A percentile compares a stretch with the other conserved stretches of the same genome.
phyloP scores from a whole-genome alignment of 306 rosid species.

The Trifolium pratense region DNA sequence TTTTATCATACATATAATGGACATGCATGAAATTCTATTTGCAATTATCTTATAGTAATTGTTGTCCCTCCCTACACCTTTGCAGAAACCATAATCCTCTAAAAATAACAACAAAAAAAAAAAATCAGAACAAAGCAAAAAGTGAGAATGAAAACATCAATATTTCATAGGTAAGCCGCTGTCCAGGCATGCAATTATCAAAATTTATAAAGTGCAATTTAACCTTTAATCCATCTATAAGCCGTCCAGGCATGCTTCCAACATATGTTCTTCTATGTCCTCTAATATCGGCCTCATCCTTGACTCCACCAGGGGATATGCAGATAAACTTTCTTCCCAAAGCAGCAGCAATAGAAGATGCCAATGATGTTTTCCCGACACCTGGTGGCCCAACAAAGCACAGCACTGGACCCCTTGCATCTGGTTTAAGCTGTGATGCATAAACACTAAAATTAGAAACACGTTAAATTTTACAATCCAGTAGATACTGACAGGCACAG shows the following conservation, averaged over 20 bases:
- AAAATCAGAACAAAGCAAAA: too few species aligned
- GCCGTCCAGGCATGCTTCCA: conserved; percentile 99
- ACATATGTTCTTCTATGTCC: conserved; percentile 99
- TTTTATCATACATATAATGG: too few species aligned
- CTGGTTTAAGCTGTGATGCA: conserved; percentile 90
- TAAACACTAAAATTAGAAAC: conserved; percentile 40
- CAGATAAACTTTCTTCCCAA: conserved; percentile 94
- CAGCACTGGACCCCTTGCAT: conserved; percentile 99
- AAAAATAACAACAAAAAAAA: too few species aligned
- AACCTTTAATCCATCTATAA: conserved; percentile 97
- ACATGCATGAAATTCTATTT: too few species aligned
- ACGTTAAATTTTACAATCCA: conserved; percentile 40
- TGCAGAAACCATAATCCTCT: too few species aligned
- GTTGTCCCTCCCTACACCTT: too few species aligned
- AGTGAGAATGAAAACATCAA: too few species aligned
- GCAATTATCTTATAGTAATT: too few species aligned
- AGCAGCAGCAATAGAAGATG: conserved; percentile 97
- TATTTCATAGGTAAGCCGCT: too few species aligned
- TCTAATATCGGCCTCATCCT: conserved; percentile 99
- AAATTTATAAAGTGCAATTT: conserved; percentile 27
- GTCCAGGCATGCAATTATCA: conserved; percentile 13
- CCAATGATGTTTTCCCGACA: conserved; percentile 99
- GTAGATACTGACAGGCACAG: conserved; percentile 16
- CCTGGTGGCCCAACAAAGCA: conserved; percentile 99
- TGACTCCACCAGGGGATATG: conserved; percentile 99